phyloP scores from a whole-genome alignment of 2,329 filamentous ascomycete genomes.

The Penicillium brasilianum region DNA sequence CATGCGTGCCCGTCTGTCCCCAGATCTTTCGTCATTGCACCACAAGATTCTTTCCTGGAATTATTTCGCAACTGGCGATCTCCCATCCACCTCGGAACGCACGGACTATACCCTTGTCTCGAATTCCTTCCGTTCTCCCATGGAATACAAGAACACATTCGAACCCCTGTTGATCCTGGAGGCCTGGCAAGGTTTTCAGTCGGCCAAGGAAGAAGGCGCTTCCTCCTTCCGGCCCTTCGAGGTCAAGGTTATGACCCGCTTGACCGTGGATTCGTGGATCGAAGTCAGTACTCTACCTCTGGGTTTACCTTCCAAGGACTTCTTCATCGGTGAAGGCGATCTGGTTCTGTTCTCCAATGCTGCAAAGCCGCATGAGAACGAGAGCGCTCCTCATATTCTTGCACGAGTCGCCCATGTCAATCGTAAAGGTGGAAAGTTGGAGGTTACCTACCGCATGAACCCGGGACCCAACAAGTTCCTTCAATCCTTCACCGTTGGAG shows the following conservation, averaged over 20 bases:
- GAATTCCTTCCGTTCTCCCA: slow-evolving; percentile 75
- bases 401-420: slow-evolving; percentile 80
- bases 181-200: slow-evolving; percentile 93
- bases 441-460: slow-evolving; percentile 84
- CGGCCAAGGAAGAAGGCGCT: slow-evolving; percentile 82
- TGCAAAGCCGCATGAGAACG: slow-evolving; percentile 69
- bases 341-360: slow-evolving; percentile 83
- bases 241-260: slow-evolving; percentile 83
- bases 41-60: slow-evolving; percentile 90
- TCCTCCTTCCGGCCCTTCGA: slow-evolving; percentile 72
- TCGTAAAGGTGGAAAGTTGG: slow-evolving; percentile 78
- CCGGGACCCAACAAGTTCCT: slow-evolving; percentile 65
- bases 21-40: slow-evolving; percentile 84
- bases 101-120: slow-evolving; percentile 77
- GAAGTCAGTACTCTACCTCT: slow-evolving; percentile 88
- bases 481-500: slow-evolving; percentile 69
- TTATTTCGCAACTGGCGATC: slow-evolving; percentile 86
- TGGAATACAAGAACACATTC: slow-evolving; percentile 86
- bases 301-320: slow-evolving; percentile 70
- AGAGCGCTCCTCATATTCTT: slow-evolving; percentile 76
- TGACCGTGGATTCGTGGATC: slow-evolving; percentile 89
- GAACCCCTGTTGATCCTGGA: slow-evolving; percentile 88
- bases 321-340: slow-evolving; percentile 79
- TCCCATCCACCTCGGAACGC: slow-evolving; percentile 74
- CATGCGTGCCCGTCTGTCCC: slow-evolving; percentile 88